These are phyloP conservation scores for Alternaria dauci DNA, from an alignment of 2,329 filamentous ascomycete species.

Conservation along the genomic window DNA sequence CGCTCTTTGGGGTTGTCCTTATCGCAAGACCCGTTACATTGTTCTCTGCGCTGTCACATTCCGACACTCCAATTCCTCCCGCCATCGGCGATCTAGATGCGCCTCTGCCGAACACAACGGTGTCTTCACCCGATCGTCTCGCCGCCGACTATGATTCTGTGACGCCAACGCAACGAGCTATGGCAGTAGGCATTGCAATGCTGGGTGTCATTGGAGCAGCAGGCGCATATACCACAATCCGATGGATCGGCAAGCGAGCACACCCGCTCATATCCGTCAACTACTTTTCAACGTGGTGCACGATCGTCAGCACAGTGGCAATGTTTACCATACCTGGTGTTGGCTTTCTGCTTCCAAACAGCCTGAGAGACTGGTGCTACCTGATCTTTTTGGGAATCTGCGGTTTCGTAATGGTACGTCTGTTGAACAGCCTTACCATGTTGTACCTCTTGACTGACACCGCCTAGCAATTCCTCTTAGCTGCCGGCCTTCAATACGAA, in stretches of 20 bases:
- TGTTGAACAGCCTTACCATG: too few relatives aligned
- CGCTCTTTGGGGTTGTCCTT: conserved; percentile 79
- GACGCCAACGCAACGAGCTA: conserved; percentile 71
- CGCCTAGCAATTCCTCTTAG: conserved; percentile 77
- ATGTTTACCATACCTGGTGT: conserved; percentile 66
- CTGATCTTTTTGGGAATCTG: conserved; percentile 73
- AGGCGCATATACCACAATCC: conserved; percentile 76
- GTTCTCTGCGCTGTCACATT: conserved; percentile 53
- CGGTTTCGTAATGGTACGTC: conserved; percentile 74
- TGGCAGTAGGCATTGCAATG: conserved; percentile 75
- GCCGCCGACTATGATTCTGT: conserved; percentile 53
- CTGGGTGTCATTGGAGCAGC: conserved; percentile 80
- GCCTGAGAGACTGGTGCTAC: conserved; percentile 69
- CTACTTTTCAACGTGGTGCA: conserved; percentile 78
- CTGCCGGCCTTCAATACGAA: conserved; percentile 76
- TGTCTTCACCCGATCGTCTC: conserved; percentile 25
- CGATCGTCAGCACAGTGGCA: conserved; percentile 69
- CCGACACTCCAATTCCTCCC: conserved; percentile 34
- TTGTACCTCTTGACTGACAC: neutral
- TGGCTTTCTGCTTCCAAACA: conserved; percentile 64
- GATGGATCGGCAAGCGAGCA: conserved; percentile 79
- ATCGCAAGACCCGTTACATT: conserved; percentile 77
- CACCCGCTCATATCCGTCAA: conserved; percentile 87
- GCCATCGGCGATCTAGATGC: conserved; percentile 46
- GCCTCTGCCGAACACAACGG: conserved; percentile 39